Evolutionary conservation across 73 alveolate genomes (phyloP), one percentile per base, ranked within the genome.

Genomic region (Symbiodinium natans): DNA sequence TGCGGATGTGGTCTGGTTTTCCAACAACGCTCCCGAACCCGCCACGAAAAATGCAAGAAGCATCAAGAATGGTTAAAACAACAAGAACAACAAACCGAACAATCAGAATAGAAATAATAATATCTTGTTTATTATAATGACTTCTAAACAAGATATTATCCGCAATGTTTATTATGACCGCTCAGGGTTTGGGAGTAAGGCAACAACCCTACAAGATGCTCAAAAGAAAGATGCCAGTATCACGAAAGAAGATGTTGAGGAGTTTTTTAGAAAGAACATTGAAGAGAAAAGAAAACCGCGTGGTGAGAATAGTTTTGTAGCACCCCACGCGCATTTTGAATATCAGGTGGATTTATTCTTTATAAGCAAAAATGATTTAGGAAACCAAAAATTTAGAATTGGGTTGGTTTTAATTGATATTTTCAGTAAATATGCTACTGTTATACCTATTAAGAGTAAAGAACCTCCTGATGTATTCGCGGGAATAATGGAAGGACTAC

Each of bases 381-480:
- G n/a, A 73, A 27, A 73, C 17, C 83, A 31, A 31, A 73, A 73
- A 25, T 73, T 73, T 73, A 73, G 83, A 10, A n/a, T 73, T 9
- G 83, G 83, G 11, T 29, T 73, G 83, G 41, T 73, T 8, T 73
- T 31, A 15, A 31, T 31, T 73, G 41, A 73, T 9, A 31, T 27
- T 8, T 73, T 73, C n/a, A 73, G 83, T 73, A 73, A 73, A 25
- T 73, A 73, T 73, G 83, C 83, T 73, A 73, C 41, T 15, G 83
- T 73, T 25, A 73, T 73, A 73, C 83, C 41, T 10, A 73, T 73
- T 31, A 73, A 27, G 41, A 73, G 75, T 75, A 41, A 40, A n/a
- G 54, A 31, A 9, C 42, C 41, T 3, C 36, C 40, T 5, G 42
- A 13, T 73, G 83, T 73, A 13, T 5, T 73, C 3, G 83, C n/a